These are phyloP conservation scores for Solanum bulbocastanum DNA, from an alignment of 257 asterid species.

Conservation along the genomic window DNA sequence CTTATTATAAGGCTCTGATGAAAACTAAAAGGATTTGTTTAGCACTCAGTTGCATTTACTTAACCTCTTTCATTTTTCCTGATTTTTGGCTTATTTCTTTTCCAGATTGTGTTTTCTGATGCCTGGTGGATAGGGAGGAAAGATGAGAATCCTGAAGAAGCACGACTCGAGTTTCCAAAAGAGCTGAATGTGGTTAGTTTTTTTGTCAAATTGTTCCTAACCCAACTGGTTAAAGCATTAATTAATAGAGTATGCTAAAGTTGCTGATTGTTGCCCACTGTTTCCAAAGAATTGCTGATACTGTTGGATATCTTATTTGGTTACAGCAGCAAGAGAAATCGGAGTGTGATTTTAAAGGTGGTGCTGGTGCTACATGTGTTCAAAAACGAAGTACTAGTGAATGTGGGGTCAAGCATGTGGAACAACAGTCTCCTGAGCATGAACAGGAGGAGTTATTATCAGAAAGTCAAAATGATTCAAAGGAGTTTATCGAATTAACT, in stretches of 20 bases:
- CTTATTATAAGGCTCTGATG: not conserved
- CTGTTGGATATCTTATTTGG: not conserved
- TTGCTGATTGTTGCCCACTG: not conserved
- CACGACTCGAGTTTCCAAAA: constrained; percentile 57
- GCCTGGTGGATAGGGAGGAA: constrained; percentile 96
- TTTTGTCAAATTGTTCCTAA: constrained; percentile 1
- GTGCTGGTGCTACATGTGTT: constrained; percentile 46
- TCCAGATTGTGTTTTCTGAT: constrained; percentile 81
- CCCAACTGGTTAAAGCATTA: not conserved
- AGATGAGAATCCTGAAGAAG: constrained; percentile 82
- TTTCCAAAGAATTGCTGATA: not conserved
- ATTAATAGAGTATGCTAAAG: not conserved
- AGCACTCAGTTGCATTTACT: not conserved
- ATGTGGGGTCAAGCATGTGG: constrained; percentile 21
- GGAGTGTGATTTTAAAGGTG: constrained; percentile 70
- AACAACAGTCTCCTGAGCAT: constrained; percentile 31
- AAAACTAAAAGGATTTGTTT: not conserved
- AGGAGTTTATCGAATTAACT: constrained; percentile 33
- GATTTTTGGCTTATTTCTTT: constrained; percentile 8
- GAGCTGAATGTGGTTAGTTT: constrained; percentile 53
- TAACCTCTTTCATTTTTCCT: not conserved
- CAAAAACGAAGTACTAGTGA: constrained; percentile 19
- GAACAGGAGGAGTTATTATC: constrained; percentile 30
- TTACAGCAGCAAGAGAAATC: constrained; percentile 17
- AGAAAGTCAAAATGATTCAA: constrained; percentile 36